phyloP scores from a whole-genome alignment of 305 asterid genomes.

The Vinca major region DNA sequence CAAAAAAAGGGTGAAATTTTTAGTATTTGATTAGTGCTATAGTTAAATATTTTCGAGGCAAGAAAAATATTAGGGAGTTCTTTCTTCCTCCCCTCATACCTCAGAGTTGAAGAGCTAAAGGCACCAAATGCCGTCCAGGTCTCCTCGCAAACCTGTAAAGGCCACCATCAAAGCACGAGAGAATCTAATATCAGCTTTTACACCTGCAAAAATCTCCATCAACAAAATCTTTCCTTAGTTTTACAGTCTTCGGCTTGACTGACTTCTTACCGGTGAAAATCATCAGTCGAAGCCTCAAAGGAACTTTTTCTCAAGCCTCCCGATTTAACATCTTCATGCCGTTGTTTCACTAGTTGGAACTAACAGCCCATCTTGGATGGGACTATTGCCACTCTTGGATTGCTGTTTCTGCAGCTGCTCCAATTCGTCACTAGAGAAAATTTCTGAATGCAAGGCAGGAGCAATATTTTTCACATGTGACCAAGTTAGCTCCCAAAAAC shows the following conservation, averaged over 20 bases:
- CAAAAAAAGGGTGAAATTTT: constrained; percentile 2
- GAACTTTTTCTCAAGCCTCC: background rate
- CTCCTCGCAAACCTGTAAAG: background rate
- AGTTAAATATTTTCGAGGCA: background rate
- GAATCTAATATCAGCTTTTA: constrained; percentile 6
- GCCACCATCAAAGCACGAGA: background rate
- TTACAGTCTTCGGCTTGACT: background rate
- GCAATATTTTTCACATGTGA: constrained; percentile 54
- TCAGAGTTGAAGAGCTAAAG: constrained; percentile 7
- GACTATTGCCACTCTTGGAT: constrained; percentile 40
- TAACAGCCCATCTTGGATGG: constrained; percentile 51
- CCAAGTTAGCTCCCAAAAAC: constrained; percentile 88
- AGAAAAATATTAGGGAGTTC: background rate
- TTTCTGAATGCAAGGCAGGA: constrained; percentile 62
- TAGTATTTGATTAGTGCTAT: background rate
- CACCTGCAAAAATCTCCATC: constrained; percentile 14
- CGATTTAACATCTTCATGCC: constrained; percentile 22
- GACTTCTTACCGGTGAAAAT: background rate
- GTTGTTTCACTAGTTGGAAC: constrained; percentile 54
- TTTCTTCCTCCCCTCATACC: background rate
- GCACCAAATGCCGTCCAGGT: constrained; percentile 8
- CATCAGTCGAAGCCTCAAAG: background rate
- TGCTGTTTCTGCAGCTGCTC: constrained; percentile 45
- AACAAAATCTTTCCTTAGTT: background rate
- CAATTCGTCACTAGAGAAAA: constrained; percentile 54